Base-by-base conservation (phyloP, 306 rosid species). In the Vigna radiata region DNA sequence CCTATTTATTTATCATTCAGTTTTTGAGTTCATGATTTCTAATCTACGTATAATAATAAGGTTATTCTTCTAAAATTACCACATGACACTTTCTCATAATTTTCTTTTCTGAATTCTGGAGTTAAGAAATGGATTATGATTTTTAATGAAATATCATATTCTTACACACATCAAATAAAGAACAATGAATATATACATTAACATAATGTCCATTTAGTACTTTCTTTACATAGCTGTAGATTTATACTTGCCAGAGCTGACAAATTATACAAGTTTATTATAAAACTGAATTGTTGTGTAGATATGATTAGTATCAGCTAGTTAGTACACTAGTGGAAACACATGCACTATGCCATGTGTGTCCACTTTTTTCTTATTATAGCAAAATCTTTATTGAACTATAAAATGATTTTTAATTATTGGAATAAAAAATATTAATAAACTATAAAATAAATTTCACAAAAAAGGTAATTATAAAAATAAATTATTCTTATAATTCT, bases 11-110 rank as follows among this genome's bases (percentile, higher is more conserved):
- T 16, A 29, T 68, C 53, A 16, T 49, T 60, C 58, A 18, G 49
- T 53, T 72, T 70, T 62, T n/a, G 27, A 21, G 27, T 76, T 53
- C 25, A 37, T 74, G n/a, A 23, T 37, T 75, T 81, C 7, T 63
- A 43, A 60, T 18, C 68, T 31, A 61, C 0, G 3, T 31, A 15
- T 61, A 61, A 61, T 15, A 16, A 19, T 31, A 7, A 15, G 16
- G 43, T 29, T 60, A 1, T 29, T 29, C 12, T 15, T 31, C 14
- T 15, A 61, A 33, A 61, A 8, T 31, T 61, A 61, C 7, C 46
- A 15, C 44, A 7, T 31, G 21, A 2, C 4, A 60, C 3, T 29
- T 25, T 29, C 41, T 59, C 23, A 16, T 60, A 60, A 29, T 15
- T 60, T 60, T 60, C 6, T 58, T 58, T 53, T 58, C 25, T 23